Base-by-base conservation (phyloP, 2,329 filamentous ascomycete species). In the Cryphonectria nitschkei region DNA sequence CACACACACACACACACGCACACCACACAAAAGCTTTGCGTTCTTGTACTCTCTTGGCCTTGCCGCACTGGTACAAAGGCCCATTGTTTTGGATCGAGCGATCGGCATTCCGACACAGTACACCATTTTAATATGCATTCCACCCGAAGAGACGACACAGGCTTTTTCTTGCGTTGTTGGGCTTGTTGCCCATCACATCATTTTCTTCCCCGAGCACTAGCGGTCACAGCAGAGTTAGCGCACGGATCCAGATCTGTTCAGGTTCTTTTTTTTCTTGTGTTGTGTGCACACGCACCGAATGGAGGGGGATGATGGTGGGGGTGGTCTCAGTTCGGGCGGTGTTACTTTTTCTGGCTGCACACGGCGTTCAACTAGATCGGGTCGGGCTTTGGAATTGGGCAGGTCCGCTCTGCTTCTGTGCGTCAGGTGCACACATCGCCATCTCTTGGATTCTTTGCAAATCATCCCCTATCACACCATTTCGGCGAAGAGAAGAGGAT, bases 101-200 rank as follows among this genome's bases (percentile, higher is more conserved):
- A 74, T 68, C 50, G 43, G 67, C 74, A 76, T 78, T 77, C 74
- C 76, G 75, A 75, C 66, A 67, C 61, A 65, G 26, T 76, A 77
- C 74, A 75, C 67, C 73, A 75, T 77, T 68, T 80, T 80, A 80
- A 80, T 80, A 76, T 74, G 73, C 73, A 75, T 77, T 77, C 73
- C 74, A 73, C 66, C 70, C 67, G 70, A 67, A 68, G 71, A 74
- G 69, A 75, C 74, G 74, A 76, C 34, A 77, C 70, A 37, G 43
- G 26, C 34, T 46, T 73, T 73, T 75, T 22, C 22, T 8, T 46
- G 22, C 2, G 8, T 11, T 46, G 22, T 46, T 74, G 72, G 79
- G 79, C 79, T 79, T 78, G 74, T 73, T 74, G 76, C 75, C 75
- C 74, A 46, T 64, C 61, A 68, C 54, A 60, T 58, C 65, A 67